Evolutionary conservation across 1,284 basidiomycete species (phyloP), one percentile per base, ranked within the genome.

Genomic region (Veloporphyrellus conicus): DNA sequence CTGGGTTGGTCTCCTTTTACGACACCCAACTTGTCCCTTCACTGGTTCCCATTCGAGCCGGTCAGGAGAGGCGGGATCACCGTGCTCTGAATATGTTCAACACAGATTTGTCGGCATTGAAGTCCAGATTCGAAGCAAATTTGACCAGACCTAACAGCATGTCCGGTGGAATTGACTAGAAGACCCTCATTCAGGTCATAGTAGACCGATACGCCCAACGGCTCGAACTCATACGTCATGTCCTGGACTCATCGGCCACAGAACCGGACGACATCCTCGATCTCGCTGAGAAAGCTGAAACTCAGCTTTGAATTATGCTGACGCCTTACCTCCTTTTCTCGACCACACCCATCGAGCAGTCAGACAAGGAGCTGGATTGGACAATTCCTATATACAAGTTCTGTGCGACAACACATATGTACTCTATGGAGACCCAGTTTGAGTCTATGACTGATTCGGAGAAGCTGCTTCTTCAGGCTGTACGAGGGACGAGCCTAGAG

Each of bases 101-200:
- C 15, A 23, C 49, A 4, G 66, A 69, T 39, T 31, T 57, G 16
- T 33, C 12, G 4, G 47, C 9, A 10, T 45, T 46, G 31, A 60
- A 42, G 45, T 50, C 48, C 6, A 59, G 53, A 4, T 38, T 73
- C 3, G 57, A 57, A 15, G 56, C 52, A 5, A 53, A 38, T 6
- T 43, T 72, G 40, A 41, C 33, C 15, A 43, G 48, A 19, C 49
- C 49, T 2, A 7, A 49, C 23, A 37, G 48, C 9, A 34, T 42
- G 0, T 50, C 54, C 1, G 73, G 69, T 35, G 70, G 70, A 1
- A 54, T 76, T 4, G 71, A 78, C 52, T 79, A 77, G 77, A 54
- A 52, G 32, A 64, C 66, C 2, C 57, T 79, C 22, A 41, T 69
- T 16, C 66, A 66, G 19, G 64, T 70, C 23, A 58, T 76, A 6